Conservation (phyloP, 306 rosid species). For the Rosa lucieae region DNA sequence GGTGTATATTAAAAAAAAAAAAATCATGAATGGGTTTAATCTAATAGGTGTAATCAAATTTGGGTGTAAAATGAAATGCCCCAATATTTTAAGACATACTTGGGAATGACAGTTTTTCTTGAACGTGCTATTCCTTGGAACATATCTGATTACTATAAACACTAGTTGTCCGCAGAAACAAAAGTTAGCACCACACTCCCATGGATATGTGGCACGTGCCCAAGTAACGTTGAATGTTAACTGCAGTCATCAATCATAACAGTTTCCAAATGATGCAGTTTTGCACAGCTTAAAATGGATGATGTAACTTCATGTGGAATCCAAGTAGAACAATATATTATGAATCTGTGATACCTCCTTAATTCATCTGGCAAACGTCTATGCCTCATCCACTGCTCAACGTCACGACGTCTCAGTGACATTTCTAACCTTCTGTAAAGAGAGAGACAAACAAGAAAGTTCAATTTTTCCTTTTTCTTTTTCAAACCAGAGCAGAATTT, state of each 20-base stretch:
- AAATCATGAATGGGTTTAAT: no score
- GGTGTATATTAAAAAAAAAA: no score
- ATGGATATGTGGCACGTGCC: background rate
- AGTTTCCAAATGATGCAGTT: background rate
- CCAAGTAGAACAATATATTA: conserved; percentile 6
- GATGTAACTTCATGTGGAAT: background rate
- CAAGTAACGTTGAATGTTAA: background rate
- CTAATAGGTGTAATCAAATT: no score
- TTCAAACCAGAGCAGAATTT: background rate
- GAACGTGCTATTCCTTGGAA: background rate
- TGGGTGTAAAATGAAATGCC: no score
- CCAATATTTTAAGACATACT: background rate
- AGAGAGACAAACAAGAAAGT: conserved; percentile 6
- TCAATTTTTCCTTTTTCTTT: background rate
- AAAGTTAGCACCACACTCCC: background rate
- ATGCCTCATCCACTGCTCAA: conserved; percentile 92
- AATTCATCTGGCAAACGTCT: conserved; percentile 68
- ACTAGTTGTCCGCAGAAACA: background rate
- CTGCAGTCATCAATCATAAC: background rate
- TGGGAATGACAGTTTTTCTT: background rate
- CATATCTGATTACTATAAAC: background rate
- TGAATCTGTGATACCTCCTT: conserved; percentile 40
- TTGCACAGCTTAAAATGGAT: background rate
- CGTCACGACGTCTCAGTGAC: conserved; percentile 78
- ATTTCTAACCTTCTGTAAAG: conserved; percentile 68